These are phyloP conservation scores for Fusarium oxysporum DNA, from an alignment of 2,329 filamentous ascomycete genomes.

Conservation along the genomic window DNA sequence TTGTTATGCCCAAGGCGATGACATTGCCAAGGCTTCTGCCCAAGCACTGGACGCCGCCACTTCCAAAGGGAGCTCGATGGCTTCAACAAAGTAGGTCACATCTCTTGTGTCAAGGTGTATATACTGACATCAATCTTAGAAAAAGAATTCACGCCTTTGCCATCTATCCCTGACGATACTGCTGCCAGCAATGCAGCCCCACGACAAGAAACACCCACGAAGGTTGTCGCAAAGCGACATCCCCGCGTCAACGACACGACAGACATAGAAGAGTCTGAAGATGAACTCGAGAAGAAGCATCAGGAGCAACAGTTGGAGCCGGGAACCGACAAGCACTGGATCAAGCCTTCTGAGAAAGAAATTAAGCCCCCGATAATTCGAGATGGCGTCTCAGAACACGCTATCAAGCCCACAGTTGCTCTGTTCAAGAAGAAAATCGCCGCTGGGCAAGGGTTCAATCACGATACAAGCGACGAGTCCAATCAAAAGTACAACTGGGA, in stretches of 20 bases:
- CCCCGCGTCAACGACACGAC: background rate
- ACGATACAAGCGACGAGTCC: background rate
- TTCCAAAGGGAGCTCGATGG: slow-evolving; percentile 15
- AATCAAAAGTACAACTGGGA: slow-evolving; percentile 27
- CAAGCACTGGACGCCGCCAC: slow-evolving; percentile 8
- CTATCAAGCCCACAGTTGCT: slow-evolving; percentile 40
- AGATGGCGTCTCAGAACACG: slow-evolving; percentile 41
- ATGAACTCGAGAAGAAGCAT: slow-evolving; percentile 6
- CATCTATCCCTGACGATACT: background rate
- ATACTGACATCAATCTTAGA: slow-evolving; percentile 27
- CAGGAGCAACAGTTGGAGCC: slow-evolving; percentile 6
- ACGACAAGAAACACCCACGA: slow-evolving; percentile 20
- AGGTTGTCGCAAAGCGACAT: background rate
- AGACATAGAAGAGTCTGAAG: background rate
- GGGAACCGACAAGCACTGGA: background rate
- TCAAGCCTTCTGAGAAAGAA: slow-evolving; percentile 14
- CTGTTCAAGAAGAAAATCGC: slow-evolving; percentile 35
- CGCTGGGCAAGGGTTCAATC: slow-evolving; percentile 18
- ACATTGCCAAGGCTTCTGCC: slow-evolving; percentile 1
- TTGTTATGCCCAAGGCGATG: background rate
- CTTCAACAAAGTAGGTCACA: slow-evolving; percentile 30
- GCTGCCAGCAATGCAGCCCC: slow-evolving; percentile 8
- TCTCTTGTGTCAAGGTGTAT: too few relatives aligned
- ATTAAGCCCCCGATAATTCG: slow-evolving; percentile 36
- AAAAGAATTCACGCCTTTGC: slow-evolving; percentile 10